phyloP scores from a whole-genome alignment of 176 grass and related monocot species.

The Areca catechu region DNA sequence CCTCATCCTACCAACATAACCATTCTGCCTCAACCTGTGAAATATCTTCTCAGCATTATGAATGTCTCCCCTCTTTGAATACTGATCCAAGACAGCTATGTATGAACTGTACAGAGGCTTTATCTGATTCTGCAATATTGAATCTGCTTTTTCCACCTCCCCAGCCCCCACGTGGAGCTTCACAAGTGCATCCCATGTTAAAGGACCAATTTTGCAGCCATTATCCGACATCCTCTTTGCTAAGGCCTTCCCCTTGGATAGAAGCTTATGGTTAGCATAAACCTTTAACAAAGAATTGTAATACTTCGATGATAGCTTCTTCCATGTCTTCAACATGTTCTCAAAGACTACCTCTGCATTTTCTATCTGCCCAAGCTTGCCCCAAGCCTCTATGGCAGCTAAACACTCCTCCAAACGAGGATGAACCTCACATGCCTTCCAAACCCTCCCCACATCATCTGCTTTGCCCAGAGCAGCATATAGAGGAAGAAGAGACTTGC shows the following conservation, averaged over 20 bases:
- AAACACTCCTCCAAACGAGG: conserved; percentile 26
- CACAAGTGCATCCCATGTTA: conserved; percentile 42
- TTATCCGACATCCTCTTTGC: conserved; percentile 40
- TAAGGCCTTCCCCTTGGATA: conserved; percentile 55
- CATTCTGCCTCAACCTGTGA: conserved; percentile 35
- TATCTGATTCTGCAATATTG: conserved; percentile 32
- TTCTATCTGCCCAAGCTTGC: conserved; percentile 39
- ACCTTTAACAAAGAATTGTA: conserved; percentile 51
- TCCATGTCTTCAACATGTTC: conserved; percentile 19
- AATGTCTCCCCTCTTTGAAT: conserved; percentile 54
- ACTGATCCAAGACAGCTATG: conserved; percentile 39
- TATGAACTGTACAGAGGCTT: conserved; percentile 49
- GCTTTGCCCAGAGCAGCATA: conserved; percentile 47
- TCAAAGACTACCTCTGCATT: conserved; percentile 50
- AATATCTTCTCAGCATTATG: conserved; percentile 62
- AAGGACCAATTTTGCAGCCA: conserved; percentile 19
- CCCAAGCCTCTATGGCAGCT: conserved; percentile 56
- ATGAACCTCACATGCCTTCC: conserved; percentile 44
- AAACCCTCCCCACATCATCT: conserved; percentile 52
- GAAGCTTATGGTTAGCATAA: conserved; percentile 45
- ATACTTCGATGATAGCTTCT: conserved; percentile 9
- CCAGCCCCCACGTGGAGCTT: conserved; percentile 42
- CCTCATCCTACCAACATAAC: conserved; percentile 48
- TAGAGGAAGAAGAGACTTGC: conserved; percentile 38
- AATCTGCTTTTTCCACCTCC: conserved; percentile 51